Evolutionary conservation across 225 moss, liverwort and hornwort genomes (phyloP), one percentile per base, ranked within the genome.

Genomic region (Bryoerythrophyllum caledonicum): DNA sequence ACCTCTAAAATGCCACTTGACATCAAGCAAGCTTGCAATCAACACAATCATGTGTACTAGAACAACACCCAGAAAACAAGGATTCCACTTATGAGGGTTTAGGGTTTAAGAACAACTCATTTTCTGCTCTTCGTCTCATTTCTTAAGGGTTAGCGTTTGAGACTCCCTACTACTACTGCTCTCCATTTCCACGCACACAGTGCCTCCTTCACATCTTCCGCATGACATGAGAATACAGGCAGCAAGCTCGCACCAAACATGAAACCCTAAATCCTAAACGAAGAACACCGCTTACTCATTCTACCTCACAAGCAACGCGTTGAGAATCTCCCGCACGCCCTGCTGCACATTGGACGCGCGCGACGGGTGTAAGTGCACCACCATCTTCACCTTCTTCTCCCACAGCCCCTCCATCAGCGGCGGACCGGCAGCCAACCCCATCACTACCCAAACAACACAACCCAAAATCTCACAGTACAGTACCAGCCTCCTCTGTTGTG

Each of bases 251-350:
- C 44, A 44, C 44, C 44, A 14, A 14, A 44, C 44, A 49, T 17
- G 1, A 19, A 49, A 49, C 48, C 17, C 48, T 17, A 49, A 49
- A 49, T 17, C 19, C 48, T 17, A 49, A 49, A 49, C 44, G 4
- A 44, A 44, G 4, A 44, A 3, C 48, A 49, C 1, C 19, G 38
- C 48, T 46, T 16, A 46, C 16, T 5, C 15, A 46, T 15, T 46
- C 77, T 81, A 99, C 97, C 93, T 86, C 65, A 94, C 82, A 20
- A 99, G 91, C 13, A 93, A 90, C 20, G 93, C 90, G 78, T 95
- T 93, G 17, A 99, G 82, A 66, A 90, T 88, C 78, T 99, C 97
- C 28, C 83, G 89, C 64, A 99, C 93, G 64, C 97, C 97, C 70
- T 90, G 91, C 49, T 77, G 82, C 73, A 95, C 97, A 72, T 89